Conservation (phyloP, 1,284 basidiomycete species). For the Sporisorium iseilematis-ciliati region DNA sequence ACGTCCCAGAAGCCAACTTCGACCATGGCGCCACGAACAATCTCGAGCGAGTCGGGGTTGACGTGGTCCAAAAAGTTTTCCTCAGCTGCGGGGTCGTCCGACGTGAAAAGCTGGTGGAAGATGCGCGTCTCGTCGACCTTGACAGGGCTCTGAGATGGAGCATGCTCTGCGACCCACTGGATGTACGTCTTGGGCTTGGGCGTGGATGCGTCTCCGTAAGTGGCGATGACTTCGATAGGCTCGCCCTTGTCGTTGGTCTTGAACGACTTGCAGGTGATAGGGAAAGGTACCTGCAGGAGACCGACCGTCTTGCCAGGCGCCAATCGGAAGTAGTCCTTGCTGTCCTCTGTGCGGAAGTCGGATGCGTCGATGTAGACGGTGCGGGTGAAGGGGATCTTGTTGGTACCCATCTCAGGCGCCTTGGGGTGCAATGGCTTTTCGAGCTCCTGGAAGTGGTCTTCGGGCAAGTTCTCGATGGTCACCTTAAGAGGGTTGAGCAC, state of each 20-base stretch:
- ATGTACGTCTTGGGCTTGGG: constrained; percentile 93
- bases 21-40: constrained; percentile 83
- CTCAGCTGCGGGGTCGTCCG: constrained; percentile 84
- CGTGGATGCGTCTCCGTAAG: constrained; percentile 73
- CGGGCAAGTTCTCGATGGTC: constrained; percentile 84
- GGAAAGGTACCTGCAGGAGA: constrained; percentile 92
- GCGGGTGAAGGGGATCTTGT: constrained; percentile 86
- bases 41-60: constrained; percentile 82
- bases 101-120: constrained; percentile 94
- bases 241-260: constrained; percentile 76
- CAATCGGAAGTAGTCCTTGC: constrained; percentile 95
- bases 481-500: constrained; percentile 91
- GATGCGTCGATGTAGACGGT: constrained; percentile 92
- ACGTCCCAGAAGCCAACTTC: constrained; percentile 91
- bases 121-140: constrained; percentile 88
- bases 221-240: constrained; percentile 83
- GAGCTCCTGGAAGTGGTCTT: constrained; percentile 85
- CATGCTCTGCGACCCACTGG: constrained; percentile 95
- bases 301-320: constrained; percentile 98
- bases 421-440: constrained; percentile 97
- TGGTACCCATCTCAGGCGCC: constrained; percentile 85
- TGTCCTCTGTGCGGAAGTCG: constrained; percentile 92
- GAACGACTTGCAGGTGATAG: constrained; percentile 92
- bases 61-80: constrained; percentile 82
- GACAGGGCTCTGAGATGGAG: constrained; percentile 82